phyloP scores from a whole-genome alignment of 2,329 filamentous ascomycete genomes.

The Daldinia sp. region DNA sequence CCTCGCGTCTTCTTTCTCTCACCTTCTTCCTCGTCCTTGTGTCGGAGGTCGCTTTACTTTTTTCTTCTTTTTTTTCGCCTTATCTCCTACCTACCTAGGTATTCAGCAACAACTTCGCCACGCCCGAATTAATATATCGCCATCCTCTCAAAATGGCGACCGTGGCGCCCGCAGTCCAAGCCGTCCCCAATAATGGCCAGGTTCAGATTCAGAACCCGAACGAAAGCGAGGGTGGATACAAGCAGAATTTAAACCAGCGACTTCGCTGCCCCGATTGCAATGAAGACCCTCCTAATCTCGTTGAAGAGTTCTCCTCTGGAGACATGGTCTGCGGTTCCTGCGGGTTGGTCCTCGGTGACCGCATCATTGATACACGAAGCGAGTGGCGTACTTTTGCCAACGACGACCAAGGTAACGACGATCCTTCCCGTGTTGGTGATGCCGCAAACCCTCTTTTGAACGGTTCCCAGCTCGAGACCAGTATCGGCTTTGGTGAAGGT shows the following conservation, averaged over 20 bases:
- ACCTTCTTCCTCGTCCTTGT: conserved; percentile 14
- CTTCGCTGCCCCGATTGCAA: conserved; percentile 91
- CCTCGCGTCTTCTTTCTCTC: conserved; percentile 11
- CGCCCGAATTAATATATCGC: neutral
- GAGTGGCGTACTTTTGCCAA: conserved; percentile 99
- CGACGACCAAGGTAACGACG: conserved; percentile 94
- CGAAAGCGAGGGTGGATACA: conserved; percentile 58
- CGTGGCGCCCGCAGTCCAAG: conserved; percentile 9
- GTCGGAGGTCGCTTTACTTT: conserved; percentile 7
- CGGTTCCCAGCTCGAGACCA: conserved; percentile 87
- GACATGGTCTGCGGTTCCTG: conserved; percentile 94
- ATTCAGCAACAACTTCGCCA: neutral
- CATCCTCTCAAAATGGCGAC: conserved; percentile 33
- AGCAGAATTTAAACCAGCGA: conserved; percentile 85
- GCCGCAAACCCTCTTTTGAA: conserved; percentile 89
- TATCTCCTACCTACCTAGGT: neutral
- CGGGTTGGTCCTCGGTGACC: conserved; percentile 87
- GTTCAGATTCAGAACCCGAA: neutral
- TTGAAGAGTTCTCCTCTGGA: conserved; percentile 90
- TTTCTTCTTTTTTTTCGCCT: neutral
- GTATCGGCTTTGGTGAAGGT: conserved; percentile 83
- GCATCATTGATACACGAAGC: conserved; percentile 93
- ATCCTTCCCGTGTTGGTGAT: conserved; percentile 97
- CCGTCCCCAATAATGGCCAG: conserved; percentile 36
- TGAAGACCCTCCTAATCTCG: conserved; percentile 87